phyloP scores from a whole-genome alignment of 1,284 basidiomycete species.

The Sparassis latifolia region DNA sequence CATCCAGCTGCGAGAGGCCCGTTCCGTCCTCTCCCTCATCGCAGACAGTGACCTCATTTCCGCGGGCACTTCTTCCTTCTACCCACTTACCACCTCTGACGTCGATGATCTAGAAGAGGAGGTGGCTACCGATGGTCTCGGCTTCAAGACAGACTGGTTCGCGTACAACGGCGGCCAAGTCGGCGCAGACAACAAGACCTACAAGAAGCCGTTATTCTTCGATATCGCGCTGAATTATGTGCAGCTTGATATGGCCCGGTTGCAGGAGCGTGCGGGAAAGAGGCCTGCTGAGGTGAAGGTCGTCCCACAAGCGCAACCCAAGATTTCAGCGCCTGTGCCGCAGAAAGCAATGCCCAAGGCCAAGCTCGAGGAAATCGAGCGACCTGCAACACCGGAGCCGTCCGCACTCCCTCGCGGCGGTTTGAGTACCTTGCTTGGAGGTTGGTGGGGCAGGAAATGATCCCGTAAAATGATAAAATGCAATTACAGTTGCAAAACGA shows the following conservation, averaged over 20 bases:
- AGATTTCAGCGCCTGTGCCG: slow-evolving; percentile 14
- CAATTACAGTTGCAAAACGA: no score
- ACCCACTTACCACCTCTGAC: slow-evolving; percentile 39
- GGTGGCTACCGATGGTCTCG: slow-evolving; percentile 42
- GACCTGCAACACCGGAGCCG: slow-evolving; percentile 36
- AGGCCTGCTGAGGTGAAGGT: slow-evolving; percentile 14
- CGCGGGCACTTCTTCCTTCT: slow-evolving; percentile 42
- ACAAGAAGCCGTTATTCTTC: slow-evolving; percentile 86
- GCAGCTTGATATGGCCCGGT: slow-evolving; percentile 73
- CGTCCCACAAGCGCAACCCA: slow-evolving; percentile 11
- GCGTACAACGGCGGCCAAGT: slow-evolving; percentile 60
- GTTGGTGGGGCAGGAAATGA: slow-evolving; percentile 47
- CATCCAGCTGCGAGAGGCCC: slow-evolving; percentile 66
- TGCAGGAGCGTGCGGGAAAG: slow-evolving; percentile 69
- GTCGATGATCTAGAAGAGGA: slow-evolving; percentile 46
- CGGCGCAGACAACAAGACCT: slow-evolving; percentile 35
- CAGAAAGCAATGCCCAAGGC: slow-evolving; percentile 24
- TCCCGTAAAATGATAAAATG: neutral
- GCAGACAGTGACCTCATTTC: slow-evolving; percentile 38
- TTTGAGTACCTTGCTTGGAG: slow-evolving; percentile 39
- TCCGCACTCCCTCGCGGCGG: slow-evolving; percentile 28
- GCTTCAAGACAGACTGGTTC: slow-evolving; percentile 77
- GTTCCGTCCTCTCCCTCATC: slow-evolving; percentile 35
- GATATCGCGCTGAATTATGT: slow-evolving; percentile 94
- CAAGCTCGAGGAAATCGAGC: slow-evolving; percentile 31